A percentile compares a stretch with the other conserved stretches of the same genome.
These are phyloP conservation scores for Gonapodya sp. DNA, from an alignment of 192 early-diverging fungal species.

Conservation along the genomic window DNA sequence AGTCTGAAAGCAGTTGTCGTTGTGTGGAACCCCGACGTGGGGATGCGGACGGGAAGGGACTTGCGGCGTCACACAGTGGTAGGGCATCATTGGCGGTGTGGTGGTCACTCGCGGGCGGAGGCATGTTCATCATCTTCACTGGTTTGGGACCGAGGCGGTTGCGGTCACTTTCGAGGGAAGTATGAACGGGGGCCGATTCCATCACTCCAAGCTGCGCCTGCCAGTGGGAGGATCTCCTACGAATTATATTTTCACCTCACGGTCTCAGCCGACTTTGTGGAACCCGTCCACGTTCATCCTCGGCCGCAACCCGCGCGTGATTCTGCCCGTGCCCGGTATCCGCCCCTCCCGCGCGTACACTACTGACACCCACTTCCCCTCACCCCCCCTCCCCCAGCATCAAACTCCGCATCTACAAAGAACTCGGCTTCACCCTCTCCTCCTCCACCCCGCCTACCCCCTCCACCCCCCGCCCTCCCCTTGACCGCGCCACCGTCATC, in stretches of 20 bases:
- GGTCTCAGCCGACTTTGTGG: background rate
- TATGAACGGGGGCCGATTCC: too few relatives aligned
- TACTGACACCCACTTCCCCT: too few relatives aligned
- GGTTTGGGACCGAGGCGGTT: too few relatives aligned
- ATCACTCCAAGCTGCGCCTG: background rate
- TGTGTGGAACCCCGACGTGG: background rate
- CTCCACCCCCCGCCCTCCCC: background rate
- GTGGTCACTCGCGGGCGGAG: background rate
- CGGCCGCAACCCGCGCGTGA: background rate
- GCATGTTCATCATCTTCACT: too few relatives aligned
- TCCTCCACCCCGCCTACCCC: background rate
- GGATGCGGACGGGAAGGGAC: background rate
- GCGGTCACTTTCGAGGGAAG: too few relatives aligned
- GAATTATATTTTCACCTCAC: background rate
- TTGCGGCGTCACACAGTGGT: background rate
- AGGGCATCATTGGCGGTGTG: background rate
- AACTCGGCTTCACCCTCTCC: background rate
- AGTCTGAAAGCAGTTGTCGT: background rate
- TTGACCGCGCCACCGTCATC: background rate
- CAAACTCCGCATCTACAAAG: slow-evolving; percentile 4
- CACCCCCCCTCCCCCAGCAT: too few relatives aligned
- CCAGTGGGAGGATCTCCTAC: background rate
- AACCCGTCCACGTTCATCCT: background rate
- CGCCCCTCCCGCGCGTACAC: too few relatives aligned
- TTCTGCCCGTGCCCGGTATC: background rate